These are phyloP conservation scores for Ophiocordyceps polyrhachis-furcata DNA, from an alignment of 2,329 filamentous ascomycete genomes.

Conservation along the genomic window DNA sequence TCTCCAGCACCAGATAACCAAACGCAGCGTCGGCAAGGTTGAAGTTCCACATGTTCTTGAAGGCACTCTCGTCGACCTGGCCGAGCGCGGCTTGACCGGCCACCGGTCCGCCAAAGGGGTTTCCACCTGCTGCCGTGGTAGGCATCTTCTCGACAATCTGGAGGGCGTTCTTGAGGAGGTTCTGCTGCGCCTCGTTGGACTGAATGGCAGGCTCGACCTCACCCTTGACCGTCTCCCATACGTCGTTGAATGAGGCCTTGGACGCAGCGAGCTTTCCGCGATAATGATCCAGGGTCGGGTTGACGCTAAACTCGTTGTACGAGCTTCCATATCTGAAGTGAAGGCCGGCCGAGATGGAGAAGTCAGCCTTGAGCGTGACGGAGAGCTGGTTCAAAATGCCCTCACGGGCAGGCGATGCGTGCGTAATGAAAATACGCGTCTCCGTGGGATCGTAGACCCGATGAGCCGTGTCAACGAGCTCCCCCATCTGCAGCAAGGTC, in stretches of 20 bases:
- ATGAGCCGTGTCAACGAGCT: conserved; percentile 92
- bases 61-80: conserved; percentile 92
- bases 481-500: conserved; percentile 91
- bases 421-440: conserved; percentile 89
- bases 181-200: conserved; percentile 86
- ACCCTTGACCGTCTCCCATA: conserved; percentile 95
- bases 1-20: conserved; percentile 84
- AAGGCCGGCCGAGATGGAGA: conserved; percentile 90
- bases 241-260: conserved; percentile 96
- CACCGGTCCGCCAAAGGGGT: conserved; percentile 81
- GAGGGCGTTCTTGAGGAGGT: conserved; percentile 74
- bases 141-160: conserved; percentile 98
- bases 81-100: conserved; percentile 55
- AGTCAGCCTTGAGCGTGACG: conserved; percentile 92
- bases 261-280: conserved; percentile 94
- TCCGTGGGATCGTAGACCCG: conserved; percentile 97
- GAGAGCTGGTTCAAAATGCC: conserved; percentile 95
- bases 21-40: conserved; percentile 95
- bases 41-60: conserved; percentile 99
- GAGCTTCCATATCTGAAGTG: conserved; percentile 98
- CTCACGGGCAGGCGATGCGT: conserved; percentile 89
- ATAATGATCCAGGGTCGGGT: conserved; percentile 94
- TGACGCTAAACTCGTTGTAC: conserved; percentile 99
- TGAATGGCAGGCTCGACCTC: conserved; percentile 91
- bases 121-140: conserved; percentile 79